Conservation (phyloP, 352 stramenopile species). For the Phytophthora agathidicida region DNA sequence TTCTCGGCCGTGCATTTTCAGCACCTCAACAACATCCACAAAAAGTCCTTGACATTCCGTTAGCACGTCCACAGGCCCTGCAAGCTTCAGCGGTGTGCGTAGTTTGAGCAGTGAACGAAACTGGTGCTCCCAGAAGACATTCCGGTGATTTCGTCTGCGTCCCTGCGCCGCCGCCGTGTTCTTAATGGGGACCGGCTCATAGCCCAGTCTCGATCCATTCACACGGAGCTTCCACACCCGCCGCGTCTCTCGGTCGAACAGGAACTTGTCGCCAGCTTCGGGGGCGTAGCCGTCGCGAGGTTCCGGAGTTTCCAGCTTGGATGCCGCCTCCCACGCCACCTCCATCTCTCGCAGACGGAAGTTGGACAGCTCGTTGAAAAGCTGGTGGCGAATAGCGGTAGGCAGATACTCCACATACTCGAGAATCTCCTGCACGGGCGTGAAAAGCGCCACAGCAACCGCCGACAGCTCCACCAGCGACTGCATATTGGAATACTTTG, state of each 20-base stretch:
- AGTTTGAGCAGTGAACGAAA: slow-evolving; percentile 55
- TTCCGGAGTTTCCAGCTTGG: slow-evolving; percentile 17
- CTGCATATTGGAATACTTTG: slow-evolving; percentile 13
- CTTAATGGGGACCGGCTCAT: slow-evolving; percentile 13
- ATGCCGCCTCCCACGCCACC: slow-evolving; percentile 37
- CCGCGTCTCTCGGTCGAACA: slow-evolving; percentile 50
- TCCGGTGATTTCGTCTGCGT: slow-evolving; percentile 43
- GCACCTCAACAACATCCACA: slow-evolving; percentile 53
- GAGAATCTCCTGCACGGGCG: slow-evolving; percentile 45
- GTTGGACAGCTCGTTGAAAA: slow-evolving; percentile 49
- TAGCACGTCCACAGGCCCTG: slow-evolving; percentile 8
- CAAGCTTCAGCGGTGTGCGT: slow-evolving; percentile 18
- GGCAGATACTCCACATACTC: slow-evolving; percentile 53
- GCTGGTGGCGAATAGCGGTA: slow-evolving; percentile 37
- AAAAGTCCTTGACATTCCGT: slow-evolving; percentile 41
- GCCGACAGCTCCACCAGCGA: slow-evolving; percentile 43
- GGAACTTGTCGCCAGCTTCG: slow-evolving; percentile 30
- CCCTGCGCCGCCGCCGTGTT: slow-evolving; percentile 15
- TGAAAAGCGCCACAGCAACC: slow-evolving; percentile 28
- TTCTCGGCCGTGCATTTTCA: slow-evolving; percentile 73
- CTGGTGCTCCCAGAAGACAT: slow-evolving; percentile 66
- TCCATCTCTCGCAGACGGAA: slow-evolving; percentile 58
- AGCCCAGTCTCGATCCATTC: slow-evolving; percentile 16
- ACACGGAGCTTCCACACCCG: slow-evolving; percentile 34
- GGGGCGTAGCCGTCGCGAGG: slow-evolving; percentile 25